A percentile compares a stretch with the other conserved stretches of the same genome.
phyloP scores from a whole-genome alignment of 805 yeast species.

The Candida cerambycidarum region DNA sequence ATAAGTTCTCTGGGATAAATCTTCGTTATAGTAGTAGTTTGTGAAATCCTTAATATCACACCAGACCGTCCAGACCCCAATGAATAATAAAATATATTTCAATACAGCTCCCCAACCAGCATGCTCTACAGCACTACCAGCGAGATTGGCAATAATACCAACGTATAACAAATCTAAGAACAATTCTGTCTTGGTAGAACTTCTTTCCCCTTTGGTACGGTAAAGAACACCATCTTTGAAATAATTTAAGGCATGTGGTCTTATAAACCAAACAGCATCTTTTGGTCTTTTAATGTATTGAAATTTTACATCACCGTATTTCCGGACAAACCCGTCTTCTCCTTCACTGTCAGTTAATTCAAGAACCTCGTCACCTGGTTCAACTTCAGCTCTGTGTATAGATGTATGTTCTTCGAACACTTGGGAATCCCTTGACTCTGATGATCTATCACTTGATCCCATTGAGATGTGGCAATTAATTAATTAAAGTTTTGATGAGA shows the following conservation, averaged over 20 bases:
- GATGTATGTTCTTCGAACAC: not conserved
- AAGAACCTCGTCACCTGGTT: slow-evolving; percentile 4
- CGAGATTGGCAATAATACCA: slow-evolving; percentile 61
- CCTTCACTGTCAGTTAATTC: slow-evolving; percentile 29
- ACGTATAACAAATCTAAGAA: slow-evolving; percentile 64
- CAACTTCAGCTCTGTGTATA: too few relatives aligned
- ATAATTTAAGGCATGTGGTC: slow-evolving; percentile 61
- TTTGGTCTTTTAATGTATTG: slow-evolving; percentile 46
- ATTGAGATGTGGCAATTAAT: too few relatives aligned
- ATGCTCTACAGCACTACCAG: slow-evolving; percentile 50
- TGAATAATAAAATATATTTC: slow-evolving; percentile 49
- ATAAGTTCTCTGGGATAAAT: slow-evolving; percentile 51
- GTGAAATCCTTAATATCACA: slow-evolving; percentile 61
- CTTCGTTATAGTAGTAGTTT: slow-evolving; percentile 63
- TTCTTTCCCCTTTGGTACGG: slow-evolving; percentile 55
- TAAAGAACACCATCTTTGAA: slow-evolving; percentile 56
- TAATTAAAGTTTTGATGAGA: too few relatives aligned
- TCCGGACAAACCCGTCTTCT: slow-evolving; percentile 44
- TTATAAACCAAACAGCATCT: slow-evolving; percentile 40
- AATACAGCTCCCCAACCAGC: slow-evolving; percentile 49
- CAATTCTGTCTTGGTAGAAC: slow-evolving; percentile 53
- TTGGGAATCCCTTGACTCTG: too few relatives aligned
- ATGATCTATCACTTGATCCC: too few relatives aligned
- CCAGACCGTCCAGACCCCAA: slow-evolving; percentile 68
- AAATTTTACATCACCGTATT: slow-evolving; percentile 50